These are phyloP conservation scores for Metarhizium sp. DNA, from an alignment of 2,329 filamentous ascomycete genomes.

Conservation along the genomic window DNA sequence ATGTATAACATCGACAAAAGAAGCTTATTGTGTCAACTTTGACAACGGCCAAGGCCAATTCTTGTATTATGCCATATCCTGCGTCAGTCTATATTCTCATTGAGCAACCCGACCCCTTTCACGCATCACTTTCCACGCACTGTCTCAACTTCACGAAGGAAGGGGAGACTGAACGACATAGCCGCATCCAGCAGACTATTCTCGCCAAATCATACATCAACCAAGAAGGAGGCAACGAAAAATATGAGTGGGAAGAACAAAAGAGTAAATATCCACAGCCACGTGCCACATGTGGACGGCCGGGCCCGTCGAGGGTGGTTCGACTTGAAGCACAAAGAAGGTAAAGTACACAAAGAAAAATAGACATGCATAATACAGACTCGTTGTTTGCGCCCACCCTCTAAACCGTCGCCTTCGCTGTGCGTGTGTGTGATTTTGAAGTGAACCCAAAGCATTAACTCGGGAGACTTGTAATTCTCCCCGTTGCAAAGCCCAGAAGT, in stretches of 20 bases:
- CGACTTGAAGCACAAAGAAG: neutral
- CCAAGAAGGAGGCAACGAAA: slow-evolving; percentile 7
- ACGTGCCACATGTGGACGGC: neutral
- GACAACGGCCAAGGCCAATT: neutral
- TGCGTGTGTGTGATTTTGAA: neutral
- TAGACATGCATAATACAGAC: neutral
- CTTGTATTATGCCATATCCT: slow-evolving; percentile 11
- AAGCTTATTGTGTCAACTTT: neutral
- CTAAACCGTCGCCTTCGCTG: neutral
- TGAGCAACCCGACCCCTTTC: neutral
- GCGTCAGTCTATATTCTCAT: slow-evolving; percentile 4
- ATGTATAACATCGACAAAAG: neutral
- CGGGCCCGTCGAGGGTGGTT: neutral
- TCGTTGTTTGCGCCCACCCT: neutral
- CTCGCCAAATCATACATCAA: slow-evolving; percentile 6
- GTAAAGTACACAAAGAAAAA: neutral
- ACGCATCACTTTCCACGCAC: neutral
- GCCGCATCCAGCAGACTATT: slow-evolving; percentile 1
- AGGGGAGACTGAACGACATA: neutral
- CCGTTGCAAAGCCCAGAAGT: neutral
- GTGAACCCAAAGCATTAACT: neutral
- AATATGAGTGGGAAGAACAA: slow-evolving; percentile 5
- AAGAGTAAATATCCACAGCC: neutral
- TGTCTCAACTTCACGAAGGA: neutral
- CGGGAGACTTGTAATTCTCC: neutral